Evolutionary conservation across 768 basidiomycete species (phyloP), one percentile per base, ranked within the genome.

Genomic region (Serpula lacrymans): DNA sequence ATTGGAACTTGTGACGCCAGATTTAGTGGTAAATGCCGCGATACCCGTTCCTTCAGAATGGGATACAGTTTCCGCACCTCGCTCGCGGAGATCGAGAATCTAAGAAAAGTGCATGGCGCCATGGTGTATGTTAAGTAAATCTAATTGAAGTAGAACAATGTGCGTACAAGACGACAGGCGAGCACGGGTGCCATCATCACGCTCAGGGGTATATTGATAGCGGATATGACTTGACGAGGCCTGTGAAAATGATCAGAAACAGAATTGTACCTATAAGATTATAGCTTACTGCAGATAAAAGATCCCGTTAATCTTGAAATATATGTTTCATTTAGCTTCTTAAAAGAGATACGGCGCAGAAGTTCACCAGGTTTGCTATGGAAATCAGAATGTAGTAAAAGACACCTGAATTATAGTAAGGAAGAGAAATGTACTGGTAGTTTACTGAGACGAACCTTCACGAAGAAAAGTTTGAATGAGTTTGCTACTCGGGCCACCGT

Each of bases 311-410:
- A 88, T 79, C 71, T 73, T 45, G 12, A 23, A 24, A 16, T 1
- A 30, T 46, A 21, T 53, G 43, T 29, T 25, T 22, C 24, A n/a
- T 31, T 16, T 25, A 10, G 32, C 26, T 5, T 34, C n/a, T 27
- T 20, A 30, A 18, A 42, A 6, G 18, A 9, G 14, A 22, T 37
- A 27, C 20, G 17, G n/a, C n/a, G n/a, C n/a, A n/a, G n/a, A n/a
- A 6, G 52, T 68, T 45, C 40, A 74, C 73, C 68, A 90, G 65
- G 65, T 90, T 90, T 34, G 87, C 87, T 37, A 88, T 78, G n/a
- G 87, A 88, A 56, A 90, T 89, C 48, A 90, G 62, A 44, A 90
- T 73, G 55, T 88, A 90, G 54, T 89, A 90, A 59, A 88, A 89
- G 46, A 89, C 80, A 46, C 87, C 84, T 82, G 51, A 4, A 14